Evolutionary conservation across 352 stramenopile genomes (phyloP), one percentile per base, ranked within the genome.

Genomic region (Globisporangium echinulatum): DNA sequence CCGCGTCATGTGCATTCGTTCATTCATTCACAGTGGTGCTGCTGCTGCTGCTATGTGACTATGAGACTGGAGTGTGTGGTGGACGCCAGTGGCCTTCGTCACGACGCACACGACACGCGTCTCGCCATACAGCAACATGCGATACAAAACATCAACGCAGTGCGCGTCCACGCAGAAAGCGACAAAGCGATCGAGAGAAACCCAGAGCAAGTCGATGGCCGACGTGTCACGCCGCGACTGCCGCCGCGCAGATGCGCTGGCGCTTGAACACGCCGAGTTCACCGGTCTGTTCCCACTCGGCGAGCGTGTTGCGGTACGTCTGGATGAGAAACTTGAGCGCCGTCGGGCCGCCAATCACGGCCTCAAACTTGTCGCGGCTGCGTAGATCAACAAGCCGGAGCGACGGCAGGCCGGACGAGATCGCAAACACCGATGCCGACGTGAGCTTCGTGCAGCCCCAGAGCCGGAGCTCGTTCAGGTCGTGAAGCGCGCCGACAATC

Each of bases 391-490:
- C 69, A 4, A 89, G 63, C 19, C 76, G 78, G 19, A 94, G 69
- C 50, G 79, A 73, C 14, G 80, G 73, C 43, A 90, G 59, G 7
- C 76, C 81, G 19, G 77, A 69, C 50, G 80, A 88, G 52, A 90
- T 92, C 37, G 79, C 85, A 54, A 78, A 69, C 15, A 93, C 82
- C 0, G 80, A 61, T 4, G 78, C 71, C n/a, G 79, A 82, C 40
- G 83, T 95, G 48, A 95, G 77, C 61, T 92, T 90, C 14, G 68
- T 77, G 62, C 85, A 95, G 52, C 80, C 82, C 83, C 79, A 95
- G 42, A 95, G 77, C 59, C 81, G 80, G 58, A 95, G 49, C 58
- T 93, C 79, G 56, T 84, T 79, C 25, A 95, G 70, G 33, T 60
- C 61, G 33, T 58, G 63, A 54, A 95, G 79, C 15, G 70, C 68